Percentiles rank a stretch among this genome's conserved stretches.
phyloP scores from a whole-genome alignment of 2,329 filamentous ascomycete genomes.

The Zymoseptoria pseudotritici region DNA sequence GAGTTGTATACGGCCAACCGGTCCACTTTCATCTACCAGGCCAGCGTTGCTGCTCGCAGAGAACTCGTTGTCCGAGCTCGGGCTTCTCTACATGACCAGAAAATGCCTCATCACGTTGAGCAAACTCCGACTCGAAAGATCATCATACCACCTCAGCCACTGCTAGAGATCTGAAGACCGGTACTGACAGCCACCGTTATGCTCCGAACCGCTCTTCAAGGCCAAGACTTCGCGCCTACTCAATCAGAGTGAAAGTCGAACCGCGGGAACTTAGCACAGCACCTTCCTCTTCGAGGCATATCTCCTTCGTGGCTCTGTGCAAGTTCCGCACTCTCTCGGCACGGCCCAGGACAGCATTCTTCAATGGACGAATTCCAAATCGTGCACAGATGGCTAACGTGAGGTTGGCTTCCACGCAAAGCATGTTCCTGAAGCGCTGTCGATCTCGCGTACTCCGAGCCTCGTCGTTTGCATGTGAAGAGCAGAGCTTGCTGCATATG shows the following conservation, averaged over 20 bases:
- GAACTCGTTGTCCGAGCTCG: neutral
- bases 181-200: neutral
- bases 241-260: neutral
- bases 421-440: neutral
- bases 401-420: neutral
- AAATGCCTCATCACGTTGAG: neutral
- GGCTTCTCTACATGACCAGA: neutral
- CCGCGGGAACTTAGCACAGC: neutral
- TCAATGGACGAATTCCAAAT: neutral
- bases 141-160: neutral
- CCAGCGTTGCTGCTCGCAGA: no score
- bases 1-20: neutral
- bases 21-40: neutral
- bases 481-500: neutral
- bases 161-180: neutral
- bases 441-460: neutral
- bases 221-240: neutral
- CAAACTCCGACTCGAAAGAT: neutral
- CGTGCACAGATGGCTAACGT: neutral
- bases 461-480: neutral
- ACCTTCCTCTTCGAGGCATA: neutral
- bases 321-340: neutral
- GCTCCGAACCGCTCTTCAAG: neutral
- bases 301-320: neutral
- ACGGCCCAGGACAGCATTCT: neutral